Evolutionary conservation across 2,329 filamentous ascomycete species (phyloP).

Genomic region (Ambrosiella beaveri): DNA sequence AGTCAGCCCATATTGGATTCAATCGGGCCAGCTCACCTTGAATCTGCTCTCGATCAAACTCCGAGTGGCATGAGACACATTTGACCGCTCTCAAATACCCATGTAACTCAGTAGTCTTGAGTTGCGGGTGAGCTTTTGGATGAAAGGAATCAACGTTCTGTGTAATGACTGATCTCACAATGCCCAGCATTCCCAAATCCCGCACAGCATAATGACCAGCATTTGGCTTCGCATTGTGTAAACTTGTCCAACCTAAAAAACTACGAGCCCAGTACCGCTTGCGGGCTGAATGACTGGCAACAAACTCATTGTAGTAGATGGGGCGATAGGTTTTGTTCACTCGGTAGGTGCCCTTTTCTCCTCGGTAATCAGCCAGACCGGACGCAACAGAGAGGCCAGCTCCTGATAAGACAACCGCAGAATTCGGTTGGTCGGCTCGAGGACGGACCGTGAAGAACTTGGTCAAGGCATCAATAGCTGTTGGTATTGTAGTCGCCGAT

Average conservation of each 20-base stretch:
- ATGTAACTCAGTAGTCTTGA: slow-evolving; percentile 72
- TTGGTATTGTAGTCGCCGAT: slow-evolving; percentile 49
- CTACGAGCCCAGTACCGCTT: slow-evolving; percentile 93
- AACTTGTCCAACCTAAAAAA: slow-evolving; percentile 78
- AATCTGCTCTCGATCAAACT: slow-evolving; percentile 55
- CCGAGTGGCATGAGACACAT: slow-evolving; percentile 60
- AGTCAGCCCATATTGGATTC: slow-evolving; percentile 73
- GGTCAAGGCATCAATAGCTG: slow-evolving; percentile 60
- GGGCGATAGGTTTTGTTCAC: slow-evolving; percentile 80
- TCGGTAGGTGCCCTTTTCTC: slow-evolving; percentile 77
- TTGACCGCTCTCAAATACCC: slow-evolving; percentile 70
- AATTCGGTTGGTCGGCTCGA: slow-evolving; percentile 25
- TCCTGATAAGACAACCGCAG: slow-evolving; percentile 46
- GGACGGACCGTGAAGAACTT: slow-evolving; percentile 54
- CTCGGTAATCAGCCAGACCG: slow-evolving; percentile 83
- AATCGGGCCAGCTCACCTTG: slow-evolving; percentile 58
- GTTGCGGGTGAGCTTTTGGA: slow-evolving; percentile 50
- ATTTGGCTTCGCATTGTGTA: slow-evolving; percentile 68
- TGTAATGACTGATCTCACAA: slow-evolving; percentile 65
- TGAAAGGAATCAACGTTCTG: slow-evolving; percentile 98
- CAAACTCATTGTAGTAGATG: slow-evolving; percentile 86
- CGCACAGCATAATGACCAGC: slow-evolving; percentile 60
- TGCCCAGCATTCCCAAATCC: slow-evolving; percentile 52
- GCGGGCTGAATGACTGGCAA: slow-evolving; percentile 61
- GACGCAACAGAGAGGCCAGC: slow-evolving; percentile 89